Base-by-base conservation (phyloP, 192 early-diverging fungal genomes). In the Thamnidium elegans region DNA sequence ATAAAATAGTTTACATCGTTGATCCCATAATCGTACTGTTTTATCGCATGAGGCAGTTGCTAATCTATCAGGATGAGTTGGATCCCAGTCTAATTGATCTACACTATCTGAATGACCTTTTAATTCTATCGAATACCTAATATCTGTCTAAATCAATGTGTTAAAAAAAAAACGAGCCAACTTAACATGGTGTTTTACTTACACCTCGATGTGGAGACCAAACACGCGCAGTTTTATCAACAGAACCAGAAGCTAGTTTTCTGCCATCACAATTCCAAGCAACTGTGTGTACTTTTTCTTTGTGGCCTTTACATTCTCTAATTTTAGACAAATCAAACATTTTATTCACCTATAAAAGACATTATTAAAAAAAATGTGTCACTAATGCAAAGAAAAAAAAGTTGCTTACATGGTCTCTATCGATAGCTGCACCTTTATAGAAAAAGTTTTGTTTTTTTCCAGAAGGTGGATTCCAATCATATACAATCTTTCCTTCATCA, bases 11-110 rank as follows among this genome's bases (percentile, higher is more conserved):
- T 30, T 74, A 89, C 86, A 79, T 58, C 91, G 73, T 43, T 89
- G 78, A 73, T 94, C 92, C 92, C 92, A 94, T 50, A 94, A 71
- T 34, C 90, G 75, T 11, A 92, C 84, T 1, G 89, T 91, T 55
- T 79, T 90, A 69, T 94, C 92, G 45, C 84, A 80, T 20, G 88
- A 89, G 11, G 89, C 88, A 3, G 92, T 90, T 3, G 87, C 91
- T 36, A 94, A 77, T 26, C 75, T 66, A 61, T 90, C 80, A 8
- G 85, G 80, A 62, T 90, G 79, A 15, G 83, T 81, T 5, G 92
- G 92, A 75, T 90, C 87, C 90, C 90, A 94, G 19, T 78, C 74
- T 7, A 93, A 68, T 63, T 92, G 89, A 74, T 92, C 87, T 1
- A 94, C 86, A 61, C 87, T 88, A 51, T 87, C 92, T 4, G 78